Conservation (phyloP, 768 basidiomycete genomes). For the Melanogaster broomeanus region DNA sequence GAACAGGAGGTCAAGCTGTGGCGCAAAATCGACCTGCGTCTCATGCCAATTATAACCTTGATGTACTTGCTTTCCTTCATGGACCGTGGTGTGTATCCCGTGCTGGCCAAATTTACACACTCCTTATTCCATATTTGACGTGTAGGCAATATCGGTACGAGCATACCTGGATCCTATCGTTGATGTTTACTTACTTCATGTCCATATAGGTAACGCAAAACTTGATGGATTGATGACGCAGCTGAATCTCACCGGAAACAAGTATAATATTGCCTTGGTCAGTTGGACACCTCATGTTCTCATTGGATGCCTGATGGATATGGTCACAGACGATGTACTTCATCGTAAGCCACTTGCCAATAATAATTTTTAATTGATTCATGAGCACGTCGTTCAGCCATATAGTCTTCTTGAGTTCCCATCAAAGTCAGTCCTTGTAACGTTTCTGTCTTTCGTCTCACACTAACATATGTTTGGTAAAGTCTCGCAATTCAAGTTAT, state of each 20-base stretch:
- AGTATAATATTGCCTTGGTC: conserved; percentile 67
- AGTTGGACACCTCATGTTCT: neutral
- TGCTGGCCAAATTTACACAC: neutral
- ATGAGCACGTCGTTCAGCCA: conserved; percentile 44
- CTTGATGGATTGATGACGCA: conserved; percentile 59
- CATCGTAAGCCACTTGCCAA: conserved; percentile 43
- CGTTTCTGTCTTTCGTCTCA: neutral
- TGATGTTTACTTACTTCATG: neutral
- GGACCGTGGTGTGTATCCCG: conserved; percentile 48
- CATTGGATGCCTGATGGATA: conserved; percentile 27
- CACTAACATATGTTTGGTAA: neutral
- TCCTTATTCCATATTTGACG: conserved; percentile 21
- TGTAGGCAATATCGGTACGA: conserved; percentile 58
- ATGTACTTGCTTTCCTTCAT: conserved; percentile 65
- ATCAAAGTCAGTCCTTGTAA: conserved; percentile 50
- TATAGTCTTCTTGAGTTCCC: conserved; percentile 56
- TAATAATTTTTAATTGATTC: conserved; percentile 35
- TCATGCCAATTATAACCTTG: conserved; percentile 35
- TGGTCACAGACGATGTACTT: conserved; percentile 61
- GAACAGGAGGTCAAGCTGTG: conserved; percentile 54
- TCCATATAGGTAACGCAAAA: conserved; percentile 55
- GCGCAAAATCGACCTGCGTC: conserved; percentile 50
- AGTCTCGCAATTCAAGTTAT: conserved; percentile 53
- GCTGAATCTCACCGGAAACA: conserved; percentile 52
- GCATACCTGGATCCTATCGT: neutral